These are phyloP conservation scores for Stachybotrys elegans DNA, from an alignment of 2,329 filamentous ascomycete species.

Conservation along the genomic window DNA sequence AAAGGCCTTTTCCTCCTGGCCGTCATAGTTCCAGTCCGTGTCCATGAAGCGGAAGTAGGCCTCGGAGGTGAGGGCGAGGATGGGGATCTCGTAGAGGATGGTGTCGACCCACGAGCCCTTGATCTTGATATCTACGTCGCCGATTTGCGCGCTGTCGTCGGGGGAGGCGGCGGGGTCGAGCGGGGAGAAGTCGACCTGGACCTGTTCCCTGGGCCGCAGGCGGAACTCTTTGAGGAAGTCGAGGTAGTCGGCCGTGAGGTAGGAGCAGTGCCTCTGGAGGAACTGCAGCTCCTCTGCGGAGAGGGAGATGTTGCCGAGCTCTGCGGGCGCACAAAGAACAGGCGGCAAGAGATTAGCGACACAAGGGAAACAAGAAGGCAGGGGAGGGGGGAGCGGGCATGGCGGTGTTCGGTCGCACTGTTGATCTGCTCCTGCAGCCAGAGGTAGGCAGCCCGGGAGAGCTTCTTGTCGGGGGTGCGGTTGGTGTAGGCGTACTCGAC, in stretches of 20 bases:
- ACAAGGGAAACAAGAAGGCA: background rate
- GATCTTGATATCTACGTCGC: slow-evolving; percentile 72
- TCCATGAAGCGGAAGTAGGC: slow-evolving; percentile 98
- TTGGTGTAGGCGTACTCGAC: slow-evolving; percentile 96
- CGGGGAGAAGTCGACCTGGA: slow-evolving; percentile 63
- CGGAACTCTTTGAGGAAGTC: slow-evolving; percentile 76
- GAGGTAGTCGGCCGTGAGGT: slow-evolving; percentile 74
- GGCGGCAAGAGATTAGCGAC: too few relatives aligned
- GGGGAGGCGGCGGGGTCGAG: slow-evolving; percentile 51
- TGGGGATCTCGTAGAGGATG: slow-evolving; percentile 94
- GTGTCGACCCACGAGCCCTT: slow-evolving; percentile 88
- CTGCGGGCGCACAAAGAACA: slow-evolving; percentile 45
- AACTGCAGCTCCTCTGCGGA: slow-evolving; percentile 76
- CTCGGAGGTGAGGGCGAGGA: slow-evolving; percentile 87
- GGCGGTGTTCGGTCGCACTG: slow-evolving; percentile 45
- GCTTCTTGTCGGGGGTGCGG: slow-evolving; percentile 86
- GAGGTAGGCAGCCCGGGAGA: slow-evolving; percentile 74
- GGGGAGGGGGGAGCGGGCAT: background rate
- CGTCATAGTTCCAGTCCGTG: slow-evolving; percentile 82
- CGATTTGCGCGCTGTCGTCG: slow-evolving; percentile 54
- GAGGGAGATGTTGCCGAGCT: slow-evolving; percentile 76
- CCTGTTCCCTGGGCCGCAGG: slow-evolving; percentile 74
- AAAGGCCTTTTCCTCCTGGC: slow-evolving; percentile 80
- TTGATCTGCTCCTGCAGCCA: slow-evolving; percentile 84
- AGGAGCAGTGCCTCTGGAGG: slow-evolving; percentile 72